These are phyloP conservation scores for Camellia lanceoleosa DNA, from an alignment of 148 eudicot genomes.

Conservation along the genomic window DNA sequence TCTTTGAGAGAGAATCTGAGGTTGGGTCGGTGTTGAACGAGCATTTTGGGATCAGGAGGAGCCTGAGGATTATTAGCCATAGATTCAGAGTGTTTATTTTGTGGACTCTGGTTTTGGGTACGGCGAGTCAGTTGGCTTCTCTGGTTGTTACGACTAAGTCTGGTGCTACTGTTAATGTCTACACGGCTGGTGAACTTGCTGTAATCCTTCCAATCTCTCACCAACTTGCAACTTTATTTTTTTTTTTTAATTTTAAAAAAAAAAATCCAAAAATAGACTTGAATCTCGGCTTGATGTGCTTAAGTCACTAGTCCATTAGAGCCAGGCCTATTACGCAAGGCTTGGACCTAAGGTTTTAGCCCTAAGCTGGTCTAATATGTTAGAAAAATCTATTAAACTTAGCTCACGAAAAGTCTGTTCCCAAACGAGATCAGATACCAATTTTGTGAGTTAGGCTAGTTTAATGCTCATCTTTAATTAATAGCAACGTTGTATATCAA, in stretches of 20 bases:
- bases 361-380: no score
- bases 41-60: conserved; percentile 74
- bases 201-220: conserved; percentile 30
- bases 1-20: conserved; percentile 66
- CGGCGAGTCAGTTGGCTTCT: conserved; percentile 71
- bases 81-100: conserved; percentile 72
- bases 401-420: no score
- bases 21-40: conserved; percentile 58
- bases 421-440: no score
- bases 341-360: no score
- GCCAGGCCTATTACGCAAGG: no score
- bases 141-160: conserved; percentile 69
- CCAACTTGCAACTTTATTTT: background rate
- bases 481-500: no score
- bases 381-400: no score
- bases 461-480: no score
- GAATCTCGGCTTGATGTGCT: no score
- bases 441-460: no score
- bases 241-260: background rate
- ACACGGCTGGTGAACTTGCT: conserved; percentile 78
- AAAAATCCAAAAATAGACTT: background rate
- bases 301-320: no score
- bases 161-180: conserved; percentile 42
- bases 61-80: conserved; percentile 75
- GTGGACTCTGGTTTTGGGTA: conserved; percentile 54